Evolutionary conservation across 2,329 filamentous ascomycete species (phyloP).

Genomic region (Alternaria novae-zelandiae): DNA sequence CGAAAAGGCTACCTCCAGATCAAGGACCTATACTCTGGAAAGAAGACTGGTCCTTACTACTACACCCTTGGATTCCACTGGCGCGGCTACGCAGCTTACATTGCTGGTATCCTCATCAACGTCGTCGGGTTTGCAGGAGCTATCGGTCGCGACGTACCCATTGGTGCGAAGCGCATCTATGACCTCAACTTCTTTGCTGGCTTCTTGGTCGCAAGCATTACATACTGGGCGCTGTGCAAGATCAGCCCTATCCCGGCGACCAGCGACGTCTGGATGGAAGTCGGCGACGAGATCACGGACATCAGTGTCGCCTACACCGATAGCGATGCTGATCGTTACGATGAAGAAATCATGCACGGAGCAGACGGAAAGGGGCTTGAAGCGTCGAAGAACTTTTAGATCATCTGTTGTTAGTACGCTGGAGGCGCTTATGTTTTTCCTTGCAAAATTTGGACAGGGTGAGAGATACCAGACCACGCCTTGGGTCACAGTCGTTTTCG

Average conservation of each 20-base stretch:
- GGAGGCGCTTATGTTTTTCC: neutral
- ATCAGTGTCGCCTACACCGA: slow-evolving; percentile 34
- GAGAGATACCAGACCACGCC: slow-evolving; percentile 15
- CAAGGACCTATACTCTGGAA: slow-evolving; percentile 78
- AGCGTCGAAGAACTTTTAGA: slow-evolving; percentile 19
- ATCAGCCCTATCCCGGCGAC: slow-evolving; percentile 75
- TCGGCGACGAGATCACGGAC: slow-evolving; percentile 57
- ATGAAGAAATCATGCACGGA: slow-evolving; percentile 35
- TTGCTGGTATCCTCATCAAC: slow-evolving; percentile 84
- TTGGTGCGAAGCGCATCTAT: slow-evolving; percentile 84
- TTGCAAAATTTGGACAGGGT: neutral
- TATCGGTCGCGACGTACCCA: slow-evolving; percentile 73
- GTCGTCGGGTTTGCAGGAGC: slow-evolving; percentile 90
- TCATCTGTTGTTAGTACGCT: neutral
- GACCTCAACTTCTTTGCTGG: slow-evolving; percentile 90
- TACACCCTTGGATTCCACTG: slow-evolving; percentile 77
- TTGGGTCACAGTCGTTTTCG: slow-evolving; percentile 11
- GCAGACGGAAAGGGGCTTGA: slow-evolving; percentile 19
- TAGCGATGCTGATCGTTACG: slow-evolving; percentile 32
- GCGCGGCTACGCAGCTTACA: slow-evolving; percentile 83
- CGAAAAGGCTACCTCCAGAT: slow-evolving; percentile 81
- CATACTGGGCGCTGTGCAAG: slow-evolving; percentile 75
- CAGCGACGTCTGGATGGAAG: slow-evolving; percentile 78
- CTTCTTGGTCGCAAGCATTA: slow-evolving; percentile 69
- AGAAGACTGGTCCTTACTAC: slow-evolving; percentile 72